Evolutionary conservation across 257 asterid species (phyloP), one percentile per base, ranked within the genome.

Genomic region (Solanum ossicruentum): DNA sequence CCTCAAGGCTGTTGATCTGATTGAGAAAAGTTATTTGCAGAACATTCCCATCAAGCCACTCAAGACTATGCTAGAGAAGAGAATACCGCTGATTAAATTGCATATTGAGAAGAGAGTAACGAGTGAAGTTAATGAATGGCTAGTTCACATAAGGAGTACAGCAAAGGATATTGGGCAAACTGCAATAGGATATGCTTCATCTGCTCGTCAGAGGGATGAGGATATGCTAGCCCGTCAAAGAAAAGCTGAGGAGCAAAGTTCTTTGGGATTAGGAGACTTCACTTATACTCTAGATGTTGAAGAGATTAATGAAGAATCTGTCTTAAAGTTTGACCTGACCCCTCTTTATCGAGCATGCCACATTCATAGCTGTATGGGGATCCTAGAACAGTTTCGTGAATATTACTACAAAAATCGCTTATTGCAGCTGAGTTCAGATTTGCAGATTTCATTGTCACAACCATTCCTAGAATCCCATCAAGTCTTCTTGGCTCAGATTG

Each of bases 161-260:
- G 93, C 97, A 2, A 96, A 92, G 91, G 93, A 90, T 87, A 94
- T 96, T 21, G 98, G 99, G 82, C 97, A 93, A 81, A 93, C 95
- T 10, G 98, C 99, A 12, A 93, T 94, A 26, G 95, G 94, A 61
- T 91, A 92, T 58, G 93, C 98, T 80, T 88, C 98, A 1, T 88
- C 98, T 15, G 98, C 98, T 43, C 98, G 99, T 52, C 98, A 94
- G 90, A 91, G 98, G 84, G 98, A 96, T 43, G 98, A 96, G 90
- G 99, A 92, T 67, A 93, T 96, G 98, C 90, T 96, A 66, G 92
- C 98, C 84, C 97, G 97, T 83, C 99, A 96, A 80, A 93, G 98
- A 89, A 93, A 92, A 89, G 95, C 95, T 0, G 98, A 96, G 87
- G 99, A 96, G 82, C 98, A 93, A 82, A 77, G 82, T 51, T 77